phyloP scores from a whole-genome alignment of 805 yeast genomes.

The Yamadazyma scolyti region DNA sequence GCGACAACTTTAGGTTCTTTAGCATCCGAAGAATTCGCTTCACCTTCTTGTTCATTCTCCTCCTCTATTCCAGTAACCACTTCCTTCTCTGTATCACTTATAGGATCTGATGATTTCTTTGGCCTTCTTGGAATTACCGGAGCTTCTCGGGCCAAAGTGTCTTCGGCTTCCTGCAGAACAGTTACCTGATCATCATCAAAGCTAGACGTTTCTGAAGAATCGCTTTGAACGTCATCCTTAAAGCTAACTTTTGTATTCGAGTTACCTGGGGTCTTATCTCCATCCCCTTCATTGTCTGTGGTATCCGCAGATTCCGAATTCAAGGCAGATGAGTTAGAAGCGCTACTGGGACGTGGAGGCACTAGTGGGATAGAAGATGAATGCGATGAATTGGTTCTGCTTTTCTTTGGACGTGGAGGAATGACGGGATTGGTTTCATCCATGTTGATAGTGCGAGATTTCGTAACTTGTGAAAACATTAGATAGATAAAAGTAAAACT shows the following conservation, averaged over 20 bases:
- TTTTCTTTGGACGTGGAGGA: conserved; percentile 12
- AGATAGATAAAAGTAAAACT: too few relatives aligned
- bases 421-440: conserved; percentile 8
- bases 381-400: background rate
- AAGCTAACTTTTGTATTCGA: conserved; percentile 24
- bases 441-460: too few relatives aligned
- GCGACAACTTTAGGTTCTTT: too few relatives aligned
- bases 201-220: conserved; percentile 17
- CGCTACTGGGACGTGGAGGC: too few relatives aligned
- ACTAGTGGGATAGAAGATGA: conserved; percentile 1
- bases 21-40: too few relatives aligned
- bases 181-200: conserved; percentile 32
- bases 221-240: conserved; percentile 20
- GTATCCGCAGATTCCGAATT: background rate
- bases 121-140: conserved; percentile 12
- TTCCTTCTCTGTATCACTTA: too few relatives aligned
- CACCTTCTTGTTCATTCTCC: too few relatives aligned
- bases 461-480: too few relatives aligned
- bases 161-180: conserved; percentile 21
- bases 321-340: too few relatives aligned
- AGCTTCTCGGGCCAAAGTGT: conserved; percentile 1
- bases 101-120: conserved; percentile 2
- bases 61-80: too few relatives aligned
- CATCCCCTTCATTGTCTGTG: conserved; percentile 15
- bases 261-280: conserved; percentile 32